Evolutionary conservation across 2,329 filamentous ascomycete species (phyloP).

Genomic region (Westerdykella aurantiaca): DNA sequence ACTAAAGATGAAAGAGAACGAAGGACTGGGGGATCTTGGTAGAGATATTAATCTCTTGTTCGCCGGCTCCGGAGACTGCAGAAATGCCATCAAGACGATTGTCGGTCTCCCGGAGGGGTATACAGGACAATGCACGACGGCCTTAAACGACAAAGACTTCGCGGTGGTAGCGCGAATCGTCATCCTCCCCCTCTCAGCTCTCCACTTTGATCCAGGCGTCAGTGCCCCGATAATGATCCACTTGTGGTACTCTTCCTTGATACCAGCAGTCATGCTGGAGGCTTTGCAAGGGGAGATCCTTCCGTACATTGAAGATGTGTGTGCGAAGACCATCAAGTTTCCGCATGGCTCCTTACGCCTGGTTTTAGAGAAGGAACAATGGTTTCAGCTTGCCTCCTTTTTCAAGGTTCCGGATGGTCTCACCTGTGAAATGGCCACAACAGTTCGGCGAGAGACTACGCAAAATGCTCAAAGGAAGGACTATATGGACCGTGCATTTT

Average conservation of each 20-base stretch:
- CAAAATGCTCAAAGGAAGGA: slow-evolving; percentile 27
- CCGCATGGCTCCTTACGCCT: slow-evolving; percentile 19
- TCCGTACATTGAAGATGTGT: slow-evolving; percentile 32
- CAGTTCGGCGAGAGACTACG: slow-evolving; percentile 23
- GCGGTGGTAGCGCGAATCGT: slow-evolving; percentile 38
- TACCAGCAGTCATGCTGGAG: slow-evolving; percentile 19
- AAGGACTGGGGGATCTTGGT: slow-evolving; percentile 23
- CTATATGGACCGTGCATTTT: slow-evolving; percentile 28
- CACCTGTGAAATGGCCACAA: slow-evolving; percentile 13
- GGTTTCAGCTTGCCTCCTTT: slow-evolving; percentile 23
- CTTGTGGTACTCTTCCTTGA: slow-evolving; percentile 44
- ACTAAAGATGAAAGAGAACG: slow-evolving; percentile 23
- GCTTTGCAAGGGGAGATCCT: slow-evolving; percentile 19
- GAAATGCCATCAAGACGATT: slow-evolving; percentile 42
- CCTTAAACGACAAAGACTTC: slow-evolving; percentile 40
- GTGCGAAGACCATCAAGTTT: slow-evolving; percentile 32
- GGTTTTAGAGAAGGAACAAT: slow-evolving; percentile 27
- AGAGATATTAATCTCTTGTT: slow-evolving; percentile 31
- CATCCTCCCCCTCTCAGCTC: slow-evolving; percentile 37
- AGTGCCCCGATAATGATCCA: slow-evolving; percentile 37
- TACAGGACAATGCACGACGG: slow-evolving; percentile 14
- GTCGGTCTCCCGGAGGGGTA: slow-evolving; percentile 28
- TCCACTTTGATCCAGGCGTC: slow-evolving; percentile 11
- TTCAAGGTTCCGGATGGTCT: slow-evolving; percentile 23
- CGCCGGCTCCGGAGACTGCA: slow-evolving; percentile 42